Base-by-base conservation (phyloP, 2,329 filamentous ascomycete species). In the Diplodia sapinea region DNA sequence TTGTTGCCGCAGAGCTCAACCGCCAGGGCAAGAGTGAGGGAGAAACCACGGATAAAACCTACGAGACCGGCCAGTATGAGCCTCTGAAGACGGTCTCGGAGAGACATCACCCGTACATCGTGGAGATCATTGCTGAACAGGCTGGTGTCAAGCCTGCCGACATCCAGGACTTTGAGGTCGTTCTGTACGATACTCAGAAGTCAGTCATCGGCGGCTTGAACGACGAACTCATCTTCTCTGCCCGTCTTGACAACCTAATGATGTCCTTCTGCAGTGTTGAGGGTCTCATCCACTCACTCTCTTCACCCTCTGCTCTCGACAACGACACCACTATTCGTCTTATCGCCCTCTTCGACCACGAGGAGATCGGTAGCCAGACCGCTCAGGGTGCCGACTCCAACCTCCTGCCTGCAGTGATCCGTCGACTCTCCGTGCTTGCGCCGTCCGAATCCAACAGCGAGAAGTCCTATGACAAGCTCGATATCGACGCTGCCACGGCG, bases 131-230 rank as follows among this genome's bases (percentile, higher is more conserved):
- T 71, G 94, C 95, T 36, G 84, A 89, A 43, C 89, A 97, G 75
- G 90, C 91, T 1, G 90, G 87, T 7, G 90, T 91, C 40, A 80
- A 87, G 20, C 85, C 90, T 0, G 82, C 88, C 3, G 88, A 94
- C 69, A 86, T 99, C 20, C 83, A 95, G 59, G 95, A 99, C 80
- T 99, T 99, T 74, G 95, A 99, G 82, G 87, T 97, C 74, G 88
- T 97, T n/a, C 88, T 99, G 51, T 99, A 96, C 80, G 95, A 99
- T 78, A 96, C 93, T 11, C 95, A 99, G 76, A 91, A 94, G 76
- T 88, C 94, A 0, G 92, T 89, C 76, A 86, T 99, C 17, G 95
- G 95, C 68, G 95, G 95, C 43, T 82, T 99, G 72, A 91, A 92
- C 78, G 91, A 97, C 75, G 95, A 99, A 80, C 91, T 99, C 77